phyloP scores from a whole-genome alignment of 306 rosid species.

The Albizia julibrissin region DNA sequence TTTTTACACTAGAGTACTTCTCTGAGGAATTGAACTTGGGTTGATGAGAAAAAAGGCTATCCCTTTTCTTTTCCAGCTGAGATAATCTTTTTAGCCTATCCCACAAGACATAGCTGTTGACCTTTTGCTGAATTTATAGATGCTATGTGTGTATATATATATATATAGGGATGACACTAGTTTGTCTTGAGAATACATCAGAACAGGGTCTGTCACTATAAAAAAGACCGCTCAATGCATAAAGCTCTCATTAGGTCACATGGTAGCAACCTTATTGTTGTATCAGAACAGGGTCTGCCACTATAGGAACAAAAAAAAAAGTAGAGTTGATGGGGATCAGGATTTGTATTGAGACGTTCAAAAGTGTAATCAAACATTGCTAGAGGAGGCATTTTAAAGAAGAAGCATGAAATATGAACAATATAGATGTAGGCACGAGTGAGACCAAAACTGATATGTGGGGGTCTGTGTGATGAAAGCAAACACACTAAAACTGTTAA shows the following conservation, averaged over 20 bases:
- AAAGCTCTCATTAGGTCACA: too few species aligned
- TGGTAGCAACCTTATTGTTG: too few species aligned
- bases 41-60: not conserved
- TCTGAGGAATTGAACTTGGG: not conserved
- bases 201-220: slow-evolving; percentile 30
- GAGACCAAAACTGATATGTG: slow-evolving; percentile 42
- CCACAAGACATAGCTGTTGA: slow-evolving; percentile 37
- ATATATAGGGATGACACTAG: slow-evolving; percentile 20
- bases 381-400: slow-evolving; percentile 40
- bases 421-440: slow-evolving; percentile 41
- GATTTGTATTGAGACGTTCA: slow-evolving; percentile 40
- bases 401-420: slow-evolving; percentile 36
- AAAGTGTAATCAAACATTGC: slow-evolving; percentile 43
- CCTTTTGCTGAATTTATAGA: slow-evolving; percentile 40
- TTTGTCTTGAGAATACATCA: slow-evolving; percentile 21
- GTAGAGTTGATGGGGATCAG: slow-evolving; percentile 43
- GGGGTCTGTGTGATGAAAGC: slow-evolving; percentile 48
- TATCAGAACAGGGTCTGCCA: slow-evolving; percentile 31
- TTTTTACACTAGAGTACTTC: not conserved
- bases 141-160: slow-evolving; percentile 32
- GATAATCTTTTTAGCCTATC: not conserved
- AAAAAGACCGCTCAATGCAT: too few species aligned
- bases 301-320: slow-evolving; percentile 36
- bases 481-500: slow-evolving; percentile 24
- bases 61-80: not conserved